A percentile compares a stretch with the other conserved stretches of the same genome.
Conservation (phyloP, 768 basidiomycete genomes). For the Clathrus columnatus region DNA sequence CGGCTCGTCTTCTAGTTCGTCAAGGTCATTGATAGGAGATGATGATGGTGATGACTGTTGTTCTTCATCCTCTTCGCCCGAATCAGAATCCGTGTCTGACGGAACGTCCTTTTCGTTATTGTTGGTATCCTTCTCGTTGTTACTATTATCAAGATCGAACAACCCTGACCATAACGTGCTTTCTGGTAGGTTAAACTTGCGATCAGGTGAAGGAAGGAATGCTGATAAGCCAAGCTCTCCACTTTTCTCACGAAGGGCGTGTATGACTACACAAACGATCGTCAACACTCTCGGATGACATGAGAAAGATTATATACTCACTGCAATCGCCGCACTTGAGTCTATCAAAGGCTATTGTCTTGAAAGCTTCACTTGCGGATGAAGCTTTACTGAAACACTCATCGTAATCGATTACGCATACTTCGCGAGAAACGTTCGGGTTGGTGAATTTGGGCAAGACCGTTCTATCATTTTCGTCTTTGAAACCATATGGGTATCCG, state of each 20-base stretch:
- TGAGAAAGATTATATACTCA: background rate
- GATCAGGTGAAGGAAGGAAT: conserved; percentile 24
- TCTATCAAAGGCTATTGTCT: conserved; percentile 24
- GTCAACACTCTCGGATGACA: background rate
- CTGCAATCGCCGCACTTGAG: conserved; percentile 28
- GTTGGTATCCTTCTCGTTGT: background rate
- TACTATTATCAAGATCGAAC: background rate
- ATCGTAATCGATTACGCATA: conserved; percentile 14
- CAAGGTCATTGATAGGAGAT: background rate
- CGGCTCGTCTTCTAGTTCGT: conserved; percentile 6
- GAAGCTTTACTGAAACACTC: conserved; percentile 17
- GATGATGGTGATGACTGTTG: background rate
- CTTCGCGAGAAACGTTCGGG: background rate
- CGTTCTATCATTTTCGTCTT: background rate
- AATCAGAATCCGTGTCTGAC: too few relatives aligned
- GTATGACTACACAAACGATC: conserved; percentile 17
- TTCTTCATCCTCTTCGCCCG: background rate
- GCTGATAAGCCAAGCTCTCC: conserved; percentile 26
- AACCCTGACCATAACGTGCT: background rate
- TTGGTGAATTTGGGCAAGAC: background rate
- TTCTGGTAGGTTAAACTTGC: background rate
- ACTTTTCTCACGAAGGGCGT: conserved; percentile 23
- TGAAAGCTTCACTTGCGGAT: conserved; percentile 23
- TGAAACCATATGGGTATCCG: conserved; percentile 10
- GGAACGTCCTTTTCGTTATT: too few relatives aligned